These are phyloP conservation scores for Epichloe coenophiala DNA, from an alignment of 2,329 filamentous ascomycete genomes.

Conservation along the genomic window DNA sequence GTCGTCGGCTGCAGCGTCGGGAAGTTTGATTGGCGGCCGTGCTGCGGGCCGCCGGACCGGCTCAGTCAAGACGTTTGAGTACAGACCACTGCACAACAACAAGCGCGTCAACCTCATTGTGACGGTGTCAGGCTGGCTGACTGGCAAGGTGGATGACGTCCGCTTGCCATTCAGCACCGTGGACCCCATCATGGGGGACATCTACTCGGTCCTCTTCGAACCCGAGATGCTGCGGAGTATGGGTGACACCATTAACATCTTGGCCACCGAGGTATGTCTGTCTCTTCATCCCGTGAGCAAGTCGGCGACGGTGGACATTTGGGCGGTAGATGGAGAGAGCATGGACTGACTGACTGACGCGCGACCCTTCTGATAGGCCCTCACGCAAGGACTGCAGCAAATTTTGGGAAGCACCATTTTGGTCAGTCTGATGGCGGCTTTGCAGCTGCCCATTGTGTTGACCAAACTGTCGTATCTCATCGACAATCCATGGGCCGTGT, in stretches of 20 bases:
- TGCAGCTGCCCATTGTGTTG: slow-evolving; percentile 83
- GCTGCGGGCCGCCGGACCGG: slow-evolving; percentile 82
- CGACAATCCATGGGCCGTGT: slow-evolving; percentile 98
- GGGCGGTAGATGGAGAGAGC: neutral
- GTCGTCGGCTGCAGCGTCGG: slow-evolving; percentile 73
- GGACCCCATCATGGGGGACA: slow-evolving; percentile 93
- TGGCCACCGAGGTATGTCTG: slow-evolving; percentile 74
- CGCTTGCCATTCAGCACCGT: slow-evolving; percentile 91
- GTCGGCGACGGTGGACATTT: no score
- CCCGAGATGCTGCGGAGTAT: slow-evolving; percentile 96
- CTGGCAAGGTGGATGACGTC: slow-evolving; percentile 92
- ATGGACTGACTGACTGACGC: neutral
- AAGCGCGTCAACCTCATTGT: slow-evolving; percentile 93
- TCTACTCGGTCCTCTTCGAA: slow-evolving; percentile 95
- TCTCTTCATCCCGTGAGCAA: neutral
- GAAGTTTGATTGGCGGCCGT: slow-evolving; percentile 71
- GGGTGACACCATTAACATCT: slow-evolving; percentile 96
- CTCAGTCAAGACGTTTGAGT: slow-evolving; percentile 92
- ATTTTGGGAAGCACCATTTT: slow-evolving; percentile 83
- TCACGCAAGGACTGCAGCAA: slow-evolving; percentile 93
- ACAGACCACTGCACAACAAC: slow-evolving; percentile 92
- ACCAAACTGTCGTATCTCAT: slow-evolving; percentile 93
- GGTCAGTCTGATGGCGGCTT: slow-evolving; percentile 76
- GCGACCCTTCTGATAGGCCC: slow-evolving; percentile 42
- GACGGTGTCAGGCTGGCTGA: slow-evolving; percentile 96